phyloP scores from a whole-genome alignment of 305 asterid species.

The Fraxinus albicans region DNA sequence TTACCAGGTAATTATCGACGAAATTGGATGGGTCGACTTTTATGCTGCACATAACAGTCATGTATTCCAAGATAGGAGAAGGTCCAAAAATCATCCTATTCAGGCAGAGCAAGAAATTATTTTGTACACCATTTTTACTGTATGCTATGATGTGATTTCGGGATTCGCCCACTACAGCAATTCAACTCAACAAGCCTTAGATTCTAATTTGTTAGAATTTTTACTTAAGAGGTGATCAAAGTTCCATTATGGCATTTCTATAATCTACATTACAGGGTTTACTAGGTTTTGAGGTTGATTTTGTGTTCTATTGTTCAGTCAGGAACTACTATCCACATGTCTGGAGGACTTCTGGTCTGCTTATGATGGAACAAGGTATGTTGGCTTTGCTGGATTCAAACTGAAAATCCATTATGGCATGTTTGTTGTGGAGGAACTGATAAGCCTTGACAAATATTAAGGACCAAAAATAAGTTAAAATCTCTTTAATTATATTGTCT shows the following conservation, averaged over 20 bases:
- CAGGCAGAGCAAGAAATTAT: constrained; percentile 75
- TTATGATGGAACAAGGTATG: constrained; percentile 57
- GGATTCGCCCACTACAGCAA: constrained; percentile 74
- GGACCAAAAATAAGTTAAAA: background rate
- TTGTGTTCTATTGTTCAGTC: constrained; percentile 44
- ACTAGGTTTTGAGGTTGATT: constrained; percentile 21
- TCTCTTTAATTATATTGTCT: background rate
- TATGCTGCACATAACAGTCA: constrained; percentile 47
- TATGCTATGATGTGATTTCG: constrained; percentile 70
- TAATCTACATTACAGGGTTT: background rate
- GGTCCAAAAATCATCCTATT: constrained; percentile 50
- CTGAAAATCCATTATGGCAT: background rate
- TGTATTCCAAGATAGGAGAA: constrained; percentile 45
- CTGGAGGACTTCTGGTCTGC: constrained; percentile 77
- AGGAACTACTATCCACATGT: constrained; percentile 62
- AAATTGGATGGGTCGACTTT: constrained; percentile 81
- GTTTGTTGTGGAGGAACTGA: background rate
- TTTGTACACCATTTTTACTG: constrained; percentile 55
- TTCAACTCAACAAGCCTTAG: constrained; percentile 55
- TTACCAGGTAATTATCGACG: constrained; percentile 65
- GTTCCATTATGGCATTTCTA: background rate
- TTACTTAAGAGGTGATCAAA: constrained; percentile 61
- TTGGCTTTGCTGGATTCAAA: constrained; percentile 14
- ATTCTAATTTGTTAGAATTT: constrained; percentile 56
- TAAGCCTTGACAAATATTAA: background rate